These are phyloP conservation scores for Brassica hybrid DNA, from an alignment of 441 rosid species.

Conservation along the genomic window DNA sequence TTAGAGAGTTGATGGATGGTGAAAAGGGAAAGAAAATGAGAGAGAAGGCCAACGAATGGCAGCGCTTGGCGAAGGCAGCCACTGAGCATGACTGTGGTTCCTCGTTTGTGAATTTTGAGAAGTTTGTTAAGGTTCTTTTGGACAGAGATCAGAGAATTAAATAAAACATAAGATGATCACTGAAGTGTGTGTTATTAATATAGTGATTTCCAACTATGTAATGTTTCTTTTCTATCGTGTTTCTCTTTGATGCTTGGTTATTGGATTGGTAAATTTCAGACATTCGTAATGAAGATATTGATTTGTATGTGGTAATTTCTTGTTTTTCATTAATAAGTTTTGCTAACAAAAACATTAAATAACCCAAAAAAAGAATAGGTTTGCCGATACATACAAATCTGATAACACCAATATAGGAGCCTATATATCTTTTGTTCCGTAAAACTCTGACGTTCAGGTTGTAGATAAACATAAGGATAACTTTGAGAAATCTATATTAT, in stretches of 20 bases:
- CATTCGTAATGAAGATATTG: slow-evolving; percentile 1
- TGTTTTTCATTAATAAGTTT: not conserved
- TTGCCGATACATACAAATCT: not conserved
- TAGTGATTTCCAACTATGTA: not conserved
- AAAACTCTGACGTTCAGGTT: not conserved
- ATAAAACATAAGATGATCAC: not conserved
- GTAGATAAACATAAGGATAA: not conserved
- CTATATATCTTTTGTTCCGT: not conserved
- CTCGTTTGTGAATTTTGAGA: slow-evolving; percentile 42
- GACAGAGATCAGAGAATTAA: slow-evolving; percentile 9
- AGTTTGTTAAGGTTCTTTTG: slow-evolving; percentile 39
- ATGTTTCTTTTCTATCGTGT: not conserved
- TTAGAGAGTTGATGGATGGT: slow-evolving; percentile 49
- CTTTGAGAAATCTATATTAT: not conserved
- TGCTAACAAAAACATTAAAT: slow-evolving; percentile 4
- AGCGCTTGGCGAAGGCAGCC: slow-evolving; percentile 39
- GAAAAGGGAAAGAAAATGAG: slow-evolving; percentile 48
- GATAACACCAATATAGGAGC: not conserved
- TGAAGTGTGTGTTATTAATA: slow-evolving; percentile 4
- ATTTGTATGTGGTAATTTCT: not conserved
- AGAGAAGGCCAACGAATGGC: slow-evolving; percentile 47
- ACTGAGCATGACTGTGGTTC: slow-evolving; percentile 27
- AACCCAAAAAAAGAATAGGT: not conserved
- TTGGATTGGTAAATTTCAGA: not conserved
- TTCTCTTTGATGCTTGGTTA: not conserved